Evolutionary conservation across 2,329 filamentous ascomycete genomes (phyloP).

Genomic region (Didymella glomerata): DNA sequence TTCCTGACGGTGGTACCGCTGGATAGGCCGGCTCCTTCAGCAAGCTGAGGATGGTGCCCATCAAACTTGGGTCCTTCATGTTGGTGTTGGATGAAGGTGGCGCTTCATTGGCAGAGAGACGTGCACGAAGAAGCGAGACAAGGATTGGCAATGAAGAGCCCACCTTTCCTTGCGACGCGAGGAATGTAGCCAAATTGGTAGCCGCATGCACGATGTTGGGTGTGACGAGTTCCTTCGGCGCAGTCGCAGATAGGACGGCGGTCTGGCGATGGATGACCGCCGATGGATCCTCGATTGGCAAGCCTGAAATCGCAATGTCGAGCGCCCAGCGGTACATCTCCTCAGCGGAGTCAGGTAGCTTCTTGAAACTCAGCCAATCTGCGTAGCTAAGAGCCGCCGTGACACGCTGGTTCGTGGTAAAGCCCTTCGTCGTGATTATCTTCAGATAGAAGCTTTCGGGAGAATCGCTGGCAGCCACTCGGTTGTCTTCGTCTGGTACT

Average conservation of each 20-base stretch:
- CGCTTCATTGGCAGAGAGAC: constrained; percentile 65
- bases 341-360: constrained; percentile 68
- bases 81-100: constrained; percentile 36
- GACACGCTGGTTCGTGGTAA: constrained; percentile 79
- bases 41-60: constrained; percentile 41
- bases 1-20: constrained; percentile 72
- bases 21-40: constrained; percentile 71
- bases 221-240: constrained; percentile 63
- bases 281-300: constrained; percentile 53
- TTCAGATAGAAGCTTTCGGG: constrained; percentile 84
- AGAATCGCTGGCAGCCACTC: constrained; percentile 68
- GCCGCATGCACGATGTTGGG: constrained; percentile 78
- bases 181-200: constrained; percentile 80
- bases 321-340: constrained; percentile 80
- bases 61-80: constrained; percentile 37
- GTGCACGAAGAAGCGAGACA: constrained; percentile 81
- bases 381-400: constrained; percentile 85
- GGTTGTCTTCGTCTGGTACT: constrained; percentile 79
- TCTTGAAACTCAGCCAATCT: constrained; percentile 84
- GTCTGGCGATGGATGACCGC: constrained; percentile 68
- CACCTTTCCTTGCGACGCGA: constrained; percentile 73
- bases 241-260: constrained; percentile 66
- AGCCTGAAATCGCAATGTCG: constrained; percentile 71
- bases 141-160: constrained; percentile 80
- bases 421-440: constrained; percentile 80